Evolutionary conservation across 2,329 filamentous ascomycete species (phyloP), one percentile per base, ranked within the genome.

Genomic region (Fonsecaea erecta): DNA sequence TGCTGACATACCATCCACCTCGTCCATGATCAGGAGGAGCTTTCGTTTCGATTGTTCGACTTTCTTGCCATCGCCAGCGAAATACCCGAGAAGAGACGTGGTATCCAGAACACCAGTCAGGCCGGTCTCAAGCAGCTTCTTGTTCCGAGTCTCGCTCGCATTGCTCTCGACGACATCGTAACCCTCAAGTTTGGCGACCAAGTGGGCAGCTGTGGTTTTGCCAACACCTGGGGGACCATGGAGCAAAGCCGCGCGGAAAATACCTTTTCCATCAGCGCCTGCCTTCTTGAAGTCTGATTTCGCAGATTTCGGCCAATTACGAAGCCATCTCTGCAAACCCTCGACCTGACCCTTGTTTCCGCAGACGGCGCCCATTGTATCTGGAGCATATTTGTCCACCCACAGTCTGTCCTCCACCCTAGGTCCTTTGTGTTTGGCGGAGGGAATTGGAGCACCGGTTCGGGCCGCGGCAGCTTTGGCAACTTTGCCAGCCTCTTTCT

Each of bases 1-100:
- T 37, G 92, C 93, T 67, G 94, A 98, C 95, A 99, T 98, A 59
- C 95, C 95, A 73, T 99, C 95, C 3, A 99, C 95, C 78, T 99
- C 95, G 72, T 99, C 95, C 95, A 99, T 98, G 79, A 99, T 92
- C 55, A 99, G 81, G 5, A 97, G 92, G 35, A 98, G 88, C 72
- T 97, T 97, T 82, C 96, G 96, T 82, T 95, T 98, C 16, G 84
- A 83, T 3, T 82, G 79, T 52, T 97, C 90, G 2, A 97, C 88
- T 63, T 89, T 85, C 77, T 95, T 91, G 26, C 91, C 90, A 62
- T 93, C 91, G 1, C 88, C 88, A 6, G 93, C 88, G 76, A 98
- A 99, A 78, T 90, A 99, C 1, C 95, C 95, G 63, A 93, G 85
- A 12, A 99, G 82, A 24, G 94, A 98, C 0, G 90, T 98, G 60